Evolutionary conservation across 2,329 filamentous ascomycete species (phyloP).

Genomic region (Botrytis tulipae): DNA sequence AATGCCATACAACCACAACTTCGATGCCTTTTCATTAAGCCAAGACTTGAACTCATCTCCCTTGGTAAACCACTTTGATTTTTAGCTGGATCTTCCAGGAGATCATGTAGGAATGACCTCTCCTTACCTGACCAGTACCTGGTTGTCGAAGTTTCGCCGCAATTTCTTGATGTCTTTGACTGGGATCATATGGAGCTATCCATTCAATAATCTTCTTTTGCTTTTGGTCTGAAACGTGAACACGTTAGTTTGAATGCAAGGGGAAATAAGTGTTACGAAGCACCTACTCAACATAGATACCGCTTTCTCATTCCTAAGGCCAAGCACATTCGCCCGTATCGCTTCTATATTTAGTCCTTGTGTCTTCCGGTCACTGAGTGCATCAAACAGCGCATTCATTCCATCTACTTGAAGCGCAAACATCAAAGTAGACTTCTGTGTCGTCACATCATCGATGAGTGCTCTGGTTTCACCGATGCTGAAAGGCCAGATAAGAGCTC

Average conservation of each 20-base stretch:
- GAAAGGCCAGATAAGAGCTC: constrained; percentile 12
- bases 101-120: neutral
- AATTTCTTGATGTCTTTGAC: neutral
- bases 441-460: constrained; percentile 1
- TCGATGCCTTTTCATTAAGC: neutral
- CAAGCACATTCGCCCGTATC: neutral
- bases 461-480: constrained; percentile 1
- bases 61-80: neutral
- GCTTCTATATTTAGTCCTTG: neutral
- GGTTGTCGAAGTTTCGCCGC: neutral
- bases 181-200: neutral
- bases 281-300: neutral
- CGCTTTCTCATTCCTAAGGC: neutral
- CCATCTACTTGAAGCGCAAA: constrained; percentile 4
- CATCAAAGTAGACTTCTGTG: constrained; percentile 9
- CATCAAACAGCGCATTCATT: constrained; percentile 7
- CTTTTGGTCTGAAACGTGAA: neutral
- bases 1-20: neutral
- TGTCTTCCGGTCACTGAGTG: neutral
- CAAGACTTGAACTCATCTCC: neutral
- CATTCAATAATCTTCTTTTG: neutral
- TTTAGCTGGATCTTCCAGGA: neutral
- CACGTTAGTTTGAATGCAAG: neutral
- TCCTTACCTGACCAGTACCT: neutral
- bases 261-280: neutral